A percentile compares a stretch with the other conserved stretches of the same genome.
These are phyloP conservation scores for Aureobasidium pullulans DNA, from an alignment of 2,329 filamentous ascomycete species.

Conservation along the genomic window DNA sequence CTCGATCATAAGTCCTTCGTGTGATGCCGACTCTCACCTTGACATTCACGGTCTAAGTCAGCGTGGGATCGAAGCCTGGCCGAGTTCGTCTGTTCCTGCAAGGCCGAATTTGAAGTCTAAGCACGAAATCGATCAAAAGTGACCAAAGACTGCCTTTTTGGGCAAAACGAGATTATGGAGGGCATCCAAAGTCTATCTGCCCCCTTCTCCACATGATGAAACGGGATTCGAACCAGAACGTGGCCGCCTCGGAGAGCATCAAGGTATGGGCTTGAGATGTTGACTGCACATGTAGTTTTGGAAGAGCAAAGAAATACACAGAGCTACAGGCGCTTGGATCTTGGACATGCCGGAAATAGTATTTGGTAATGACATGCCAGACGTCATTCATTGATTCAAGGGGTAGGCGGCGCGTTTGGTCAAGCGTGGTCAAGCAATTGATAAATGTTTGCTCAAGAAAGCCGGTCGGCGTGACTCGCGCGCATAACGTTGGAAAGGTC, in stretches of 20 bases:
- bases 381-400: conserved; percentile 5
- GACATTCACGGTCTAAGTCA: background rate
- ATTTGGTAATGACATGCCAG: background rate
- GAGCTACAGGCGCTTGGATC: background rate
- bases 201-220: conserved; percentile 11
- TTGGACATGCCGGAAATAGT: background rate
- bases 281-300: background rate
- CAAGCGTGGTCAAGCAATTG: background rate
- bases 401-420: conserved; percentile 4
- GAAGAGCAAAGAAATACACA: background rate
- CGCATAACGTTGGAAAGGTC: conserved; percentile 8
- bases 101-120: background rate
- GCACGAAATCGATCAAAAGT: background rate
- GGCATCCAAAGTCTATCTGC: background rate
- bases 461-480: conserved; percentile 4
- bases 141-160: background rate
- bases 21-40: background rate
- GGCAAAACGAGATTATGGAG: background rate
- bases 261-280: background rate
- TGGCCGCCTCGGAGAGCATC: conserved; percentile 1
- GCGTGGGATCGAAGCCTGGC: background rate
- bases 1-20: too few species aligned
- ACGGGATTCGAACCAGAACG: conserved; percentile 7
- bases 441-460: background rate
- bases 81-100: background rate